Conservation (phyloP, 2,329 filamentous ascomycete genomes). For the Cladophialophora carrionii region DNA sequence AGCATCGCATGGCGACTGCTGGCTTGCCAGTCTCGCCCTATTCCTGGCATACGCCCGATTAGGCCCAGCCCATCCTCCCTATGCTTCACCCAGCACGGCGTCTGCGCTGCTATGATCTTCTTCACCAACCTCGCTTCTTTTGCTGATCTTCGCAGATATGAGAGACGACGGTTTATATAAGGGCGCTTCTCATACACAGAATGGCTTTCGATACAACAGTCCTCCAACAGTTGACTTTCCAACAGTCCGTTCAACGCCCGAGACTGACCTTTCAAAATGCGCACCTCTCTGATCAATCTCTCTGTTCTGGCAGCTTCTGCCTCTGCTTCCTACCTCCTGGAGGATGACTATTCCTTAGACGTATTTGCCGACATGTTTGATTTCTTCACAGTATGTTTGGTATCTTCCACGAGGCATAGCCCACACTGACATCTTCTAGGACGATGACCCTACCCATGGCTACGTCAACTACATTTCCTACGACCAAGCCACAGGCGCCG, state of each 20-base stretch:
- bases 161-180: constrained; percentile 22
- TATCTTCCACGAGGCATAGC: background rate
- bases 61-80: background rate
- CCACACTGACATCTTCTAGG: constrained; percentile 38
- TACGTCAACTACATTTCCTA: constrained; percentile 71
- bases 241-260: background rate
- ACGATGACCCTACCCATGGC: constrained; percentile 71
- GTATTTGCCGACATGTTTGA: constrained; percentile 58
- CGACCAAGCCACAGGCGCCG: constrained; percentile 57
- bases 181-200: constrained; percentile 1
- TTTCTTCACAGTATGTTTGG: constrained; percentile 53
- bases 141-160: constrained; percentile 9
- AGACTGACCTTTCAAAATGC: constrained; percentile 23
- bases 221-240: constrained; percentile 12
- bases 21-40: constrained; percentile 14
- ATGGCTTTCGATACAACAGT: constrained; percentile 19
- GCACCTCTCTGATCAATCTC: constrained; percentile 21
- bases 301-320: constrained; percentile 24
- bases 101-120: background rate
- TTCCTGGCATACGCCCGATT: background rate
- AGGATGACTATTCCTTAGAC: constrained; percentile 53
- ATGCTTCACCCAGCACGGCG: background rate
- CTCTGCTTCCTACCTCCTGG: constrained; percentile 47
- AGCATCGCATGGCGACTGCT: constrained; percentile 14
- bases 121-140: constrained; percentile 29